These are phyloP conservation scores for Sclerotinia minor DNA, from an alignment of 2,329 filamentous ascomycete genomes.

Conservation along the genomic window DNA sequence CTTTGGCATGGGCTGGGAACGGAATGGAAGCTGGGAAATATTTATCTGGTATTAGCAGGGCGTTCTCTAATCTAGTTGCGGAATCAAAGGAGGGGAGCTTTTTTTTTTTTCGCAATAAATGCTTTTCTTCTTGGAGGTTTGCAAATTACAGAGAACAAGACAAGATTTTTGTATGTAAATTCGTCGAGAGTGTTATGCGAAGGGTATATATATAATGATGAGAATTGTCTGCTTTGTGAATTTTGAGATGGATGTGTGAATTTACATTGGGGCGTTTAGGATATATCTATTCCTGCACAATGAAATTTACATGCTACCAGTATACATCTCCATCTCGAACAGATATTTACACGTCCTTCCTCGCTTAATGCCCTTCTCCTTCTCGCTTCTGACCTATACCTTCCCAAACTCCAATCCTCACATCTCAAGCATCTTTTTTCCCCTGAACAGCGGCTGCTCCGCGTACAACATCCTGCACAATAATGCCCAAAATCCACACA, in stretches of 20 bases:
- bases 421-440: not conserved
- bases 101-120: not conserved
- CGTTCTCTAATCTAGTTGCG: slow-evolving; percentile 6
- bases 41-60: slow-evolving; percentile 13
- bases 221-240: not conserved
- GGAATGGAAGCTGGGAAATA: slow-evolving; percentile 8
- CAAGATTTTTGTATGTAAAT: not conserved
- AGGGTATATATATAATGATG: not conserved
- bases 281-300: not conserved
- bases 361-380: not conserved
- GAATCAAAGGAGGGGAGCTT: not conserved
- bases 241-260: not conserved
- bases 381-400: not conserved
- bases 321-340: not conserved
- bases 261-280: not conserved
- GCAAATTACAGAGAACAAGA: not conserved
- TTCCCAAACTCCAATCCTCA: not conserved
- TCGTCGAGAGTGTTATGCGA: not conserved
- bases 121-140: not conserved
- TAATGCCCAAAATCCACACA: slow-evolving; percentile 79
- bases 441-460: not conserved
- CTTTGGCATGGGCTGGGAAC: slow-evolving; percentile 14
- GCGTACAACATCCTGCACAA: slow-evolving; percentile 63
- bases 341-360: not conserved
- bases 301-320: too few relatives aligned